Evolutionary conservation across 2,329 filamentous ascomycete genomes (phyloP).

Genomic region (Paracoccidioides lutzii): DNA sequence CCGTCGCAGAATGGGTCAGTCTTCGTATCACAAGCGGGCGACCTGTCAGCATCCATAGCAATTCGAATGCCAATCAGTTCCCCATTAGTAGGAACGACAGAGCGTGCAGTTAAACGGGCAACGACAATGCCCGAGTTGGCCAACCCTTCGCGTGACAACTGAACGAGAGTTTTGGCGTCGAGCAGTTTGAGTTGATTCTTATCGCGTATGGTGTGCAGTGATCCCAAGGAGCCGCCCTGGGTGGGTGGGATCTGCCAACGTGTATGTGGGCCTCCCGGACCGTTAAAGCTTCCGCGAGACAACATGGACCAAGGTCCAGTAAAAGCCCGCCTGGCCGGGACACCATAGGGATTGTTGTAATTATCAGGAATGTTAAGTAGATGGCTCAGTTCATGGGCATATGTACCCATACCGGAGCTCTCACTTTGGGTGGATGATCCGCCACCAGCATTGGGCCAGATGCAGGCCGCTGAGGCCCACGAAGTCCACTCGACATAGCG

Average conservation of each 20-base stretch:
- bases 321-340: conserved; percentile 6
- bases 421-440: conserved; percentile 11
- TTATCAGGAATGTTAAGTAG: conserved; percentile 12
- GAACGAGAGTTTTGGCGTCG: conserved; percentile 4
- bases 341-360: conserved; percentile 12
- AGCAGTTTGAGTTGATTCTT: conserved; percentile 8
- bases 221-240: conserved; percentile 10
- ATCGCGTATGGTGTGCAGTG: conserved; percentile 11
- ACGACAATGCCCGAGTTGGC: conserved; percentile 8
- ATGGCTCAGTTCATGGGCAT: conserved; percentile 12
- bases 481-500: conserved; percentile 12
- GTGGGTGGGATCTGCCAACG: conserved; percentile 10
- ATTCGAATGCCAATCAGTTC: conserved; percentile 10
- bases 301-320: conserved; percentile 13
- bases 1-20: conserved; percentile 11
- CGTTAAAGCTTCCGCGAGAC: conserved; percentile 12
- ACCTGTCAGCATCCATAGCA: conserved; percentile 9
- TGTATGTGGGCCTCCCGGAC: conserved; percentile 11
- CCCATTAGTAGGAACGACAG: conserved; percentile 4
- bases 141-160: conserved; percentile 9
- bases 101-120: conserved; percentile 9
- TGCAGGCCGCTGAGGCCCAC: conserved; percentile 10
- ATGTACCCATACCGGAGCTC: conserved; percentile 11
- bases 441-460: conserved; percentile 12
- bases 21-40: conserved; percentile 6